phyloP scores from a whole-genome alignment of 306 rosid species.

The Sicyos edulis region DNA sequence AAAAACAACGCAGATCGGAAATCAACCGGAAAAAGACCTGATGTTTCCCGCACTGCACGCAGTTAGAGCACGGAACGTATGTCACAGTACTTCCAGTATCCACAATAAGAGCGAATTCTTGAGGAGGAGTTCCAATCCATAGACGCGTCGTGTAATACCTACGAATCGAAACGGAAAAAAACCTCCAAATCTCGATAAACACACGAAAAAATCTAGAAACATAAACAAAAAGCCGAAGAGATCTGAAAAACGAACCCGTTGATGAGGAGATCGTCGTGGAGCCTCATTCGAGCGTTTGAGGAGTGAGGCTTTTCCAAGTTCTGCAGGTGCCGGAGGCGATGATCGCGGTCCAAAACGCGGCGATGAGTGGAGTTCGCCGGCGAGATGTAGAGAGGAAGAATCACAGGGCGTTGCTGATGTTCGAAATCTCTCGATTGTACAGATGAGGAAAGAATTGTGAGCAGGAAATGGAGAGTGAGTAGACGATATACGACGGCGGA shows the following conservation, averaged over 20 bases:
- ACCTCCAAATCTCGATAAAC: slow-evolving; percentile 1
- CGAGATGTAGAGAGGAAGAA: slow-evolving; percentile 38
- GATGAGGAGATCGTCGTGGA: slow-evolving; percentile 40
- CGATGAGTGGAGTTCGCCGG: slow-evolving; percentile 20
- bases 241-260: slow-evolving; percentile 29
- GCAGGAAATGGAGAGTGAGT: slow-evolving; percentile 7
- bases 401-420: slow-evolving; percentile 28
- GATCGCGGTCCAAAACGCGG: slow-evolving; percentile 25
- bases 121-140: slow-evolving; percentile 45
- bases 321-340: slow-evolving; percentile 29
- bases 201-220: not conserved
- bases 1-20: slow-evolving; percentile 11
- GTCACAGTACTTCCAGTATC: slow-evolving; percentile 52
- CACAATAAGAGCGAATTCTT: slow-evolving; percentile 42
- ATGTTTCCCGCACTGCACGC: slow-evolving; percentile 37
- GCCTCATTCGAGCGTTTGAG: slow-evolving; percentile 38
- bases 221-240: not conserved
- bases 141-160: slow-evolving; percentile 47
- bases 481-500: slow-evolving; percentile 9
- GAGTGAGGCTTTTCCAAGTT: slow-evolving; percentile 25
- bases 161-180: not conserved
- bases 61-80: slow-evolving; percentile 45
- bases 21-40: slow-evolving; percentile 34
- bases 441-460: slow-evolving; percentile 15
- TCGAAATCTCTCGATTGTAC: slow-evolving; percentile 10